Evolutionary conservation across 352 stramenopile species (phyloP).

Genomic region (Globisporangium heterothallicum): DNA sequence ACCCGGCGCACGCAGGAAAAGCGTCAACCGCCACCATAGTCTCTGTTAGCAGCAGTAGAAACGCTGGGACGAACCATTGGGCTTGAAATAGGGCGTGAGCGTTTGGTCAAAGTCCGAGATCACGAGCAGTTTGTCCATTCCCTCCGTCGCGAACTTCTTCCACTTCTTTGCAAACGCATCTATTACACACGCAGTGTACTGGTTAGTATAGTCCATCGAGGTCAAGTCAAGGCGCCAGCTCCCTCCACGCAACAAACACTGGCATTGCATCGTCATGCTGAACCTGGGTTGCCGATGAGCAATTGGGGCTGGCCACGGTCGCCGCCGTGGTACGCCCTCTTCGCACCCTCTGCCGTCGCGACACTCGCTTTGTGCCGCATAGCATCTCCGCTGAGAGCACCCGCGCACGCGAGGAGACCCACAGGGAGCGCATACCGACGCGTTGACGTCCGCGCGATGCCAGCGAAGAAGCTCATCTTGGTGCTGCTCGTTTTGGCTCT

Average conservation of each 20-base stretch:
- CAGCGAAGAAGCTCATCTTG: not conserved
- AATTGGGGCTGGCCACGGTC: constrained; percentile 3
- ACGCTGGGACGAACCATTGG: constrained; percentile 28
- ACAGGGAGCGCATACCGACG: not conserved
- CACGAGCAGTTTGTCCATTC: constrained; percentile 63
- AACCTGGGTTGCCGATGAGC: constrained; percentile 8
- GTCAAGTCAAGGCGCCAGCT: constrained; percentile 1
- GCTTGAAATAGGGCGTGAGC: constrained; percentile 62
- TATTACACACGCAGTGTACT: constrained; percentile 6
- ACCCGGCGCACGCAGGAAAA: not conserved
- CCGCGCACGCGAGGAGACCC: not conserved
- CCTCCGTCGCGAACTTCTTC: constrained; percentile 68
- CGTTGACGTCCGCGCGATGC: not conserved
- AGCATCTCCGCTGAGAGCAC: not conserved
- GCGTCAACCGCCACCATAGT: not conserved
- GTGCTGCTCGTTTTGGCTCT: no score
- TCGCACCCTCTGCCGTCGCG: not conserved
- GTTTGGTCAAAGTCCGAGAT: constrained; percentile 85
- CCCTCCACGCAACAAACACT: not conserved
- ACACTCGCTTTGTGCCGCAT: not conserved
- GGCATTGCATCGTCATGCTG: not conserved
- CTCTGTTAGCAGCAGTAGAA: no score
- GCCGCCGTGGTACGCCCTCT: constrained; percentile 3
- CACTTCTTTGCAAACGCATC: constrained; percentile 69
- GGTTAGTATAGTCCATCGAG: not conserved